Percentiles rank a stretch among this genome's conserved stretches.
phyloP scores from a whole-genome alignment of 2,329 filamentous ascomycete genomes.

The Penicillium sp. region DNA sequence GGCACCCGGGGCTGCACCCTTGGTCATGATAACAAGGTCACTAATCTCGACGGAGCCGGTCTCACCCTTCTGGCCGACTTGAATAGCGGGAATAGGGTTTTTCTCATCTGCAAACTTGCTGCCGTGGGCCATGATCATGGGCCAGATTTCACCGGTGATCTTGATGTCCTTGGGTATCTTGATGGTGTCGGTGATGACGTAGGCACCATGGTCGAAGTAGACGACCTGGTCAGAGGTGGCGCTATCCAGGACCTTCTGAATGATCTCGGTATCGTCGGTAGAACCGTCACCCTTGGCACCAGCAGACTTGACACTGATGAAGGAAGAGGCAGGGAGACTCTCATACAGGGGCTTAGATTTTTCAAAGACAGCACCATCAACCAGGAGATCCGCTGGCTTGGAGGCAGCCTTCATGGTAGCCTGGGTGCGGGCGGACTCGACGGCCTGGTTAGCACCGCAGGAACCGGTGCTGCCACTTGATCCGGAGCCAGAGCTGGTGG shows the following conservation, averaged over 20 bases:
- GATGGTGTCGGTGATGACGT: conserved; percentile 61
- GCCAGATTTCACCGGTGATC: conserved; percentile 90
- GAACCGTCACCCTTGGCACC: conserved; percentile 86
- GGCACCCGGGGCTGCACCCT: conserved; percentile 79
- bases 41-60: conserved; percentile 81
- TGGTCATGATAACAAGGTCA: conserved; percentile 82
- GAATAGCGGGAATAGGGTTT: conserved; percentile 81
- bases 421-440: conserved; percentile 56
- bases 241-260: conserved; percentile 75
- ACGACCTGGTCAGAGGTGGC: conserved; percentile 61
- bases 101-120: conserved; percentile 68
- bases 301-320: conserved; percentile 77
- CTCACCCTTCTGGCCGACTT: conserved; percentile 76
- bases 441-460: conserved; percentile 30
- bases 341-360: conserved; percentile 89
- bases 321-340: conserved; percentile 62
- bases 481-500: conserved; percentile 4
- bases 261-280: conserved; percentile 82
- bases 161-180: conserved; percentile 71
- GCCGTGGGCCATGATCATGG: conserved; percentile 81
- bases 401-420: conserved; percentile 53
- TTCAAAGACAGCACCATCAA: conserved; percentile 70
- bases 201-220: conserved; percentile 65
- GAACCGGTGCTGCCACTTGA: conserved; percentile 15
- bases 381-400: conserved; percentile 68